These are phyloP conservation scores for Tausonia pullulans DNA, from an alignment of 1,284 basidiomycete species.

Conservation along the genomic window DNA sequence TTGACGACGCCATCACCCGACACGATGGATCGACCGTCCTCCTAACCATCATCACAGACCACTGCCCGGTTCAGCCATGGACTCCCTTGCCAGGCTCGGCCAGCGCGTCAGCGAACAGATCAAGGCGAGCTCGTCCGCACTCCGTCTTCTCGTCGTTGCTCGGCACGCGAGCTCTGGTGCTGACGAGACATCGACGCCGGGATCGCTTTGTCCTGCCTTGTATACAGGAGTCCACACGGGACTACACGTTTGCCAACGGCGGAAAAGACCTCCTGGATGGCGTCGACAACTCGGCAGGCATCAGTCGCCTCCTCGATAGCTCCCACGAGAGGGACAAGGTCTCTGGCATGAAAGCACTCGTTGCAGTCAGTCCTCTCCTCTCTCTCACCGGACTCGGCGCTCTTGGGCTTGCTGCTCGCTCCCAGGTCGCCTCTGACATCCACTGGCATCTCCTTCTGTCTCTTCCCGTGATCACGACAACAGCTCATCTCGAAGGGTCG, in stretches of 20 bases:
- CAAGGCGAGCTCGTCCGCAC: slow-evolving; percentile 21
- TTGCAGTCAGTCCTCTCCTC: slow-evolving; percentile 53
- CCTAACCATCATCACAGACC: too few species aligned
- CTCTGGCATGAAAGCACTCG: slow-evolving; percentile 84
- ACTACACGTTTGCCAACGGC: slow-evolving; percentile 26
- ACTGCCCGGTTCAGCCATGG: background rate
- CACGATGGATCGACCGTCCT: too few species aligned
- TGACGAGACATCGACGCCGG: background rate
- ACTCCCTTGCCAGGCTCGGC: slow-evolving; percentile 29
- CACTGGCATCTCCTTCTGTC: background rate
- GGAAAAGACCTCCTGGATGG: slow-evolving; percentile 29
- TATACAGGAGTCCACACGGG: slow-evolving; percentile 32
- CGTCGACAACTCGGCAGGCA: slow-evolving; percentile 32
- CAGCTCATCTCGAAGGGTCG: slow-evolving; percentile 87
- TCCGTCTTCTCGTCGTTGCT: too few species aligned
- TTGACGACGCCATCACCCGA: too few species aligned
- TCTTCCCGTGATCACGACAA: background rate
- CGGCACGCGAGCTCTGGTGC: background rate
- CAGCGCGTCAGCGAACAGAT: slow-evolving; percentile 38
- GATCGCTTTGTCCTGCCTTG: background rate
- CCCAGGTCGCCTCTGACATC: slow-evolving; percentile 1
- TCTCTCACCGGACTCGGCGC: slow-evolving; percentile 8
- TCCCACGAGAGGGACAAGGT: slow-evolving; percentile 76
- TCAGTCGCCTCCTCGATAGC: slow-evolving; percentile 75
- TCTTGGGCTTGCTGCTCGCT: slow-evolving; percentile 15